These are phyloP conservation scores for Lachnellula arida DNA, from an alignment of 2,329 filamentous ascomycete species.

Conservation along the genomic window DNA sequence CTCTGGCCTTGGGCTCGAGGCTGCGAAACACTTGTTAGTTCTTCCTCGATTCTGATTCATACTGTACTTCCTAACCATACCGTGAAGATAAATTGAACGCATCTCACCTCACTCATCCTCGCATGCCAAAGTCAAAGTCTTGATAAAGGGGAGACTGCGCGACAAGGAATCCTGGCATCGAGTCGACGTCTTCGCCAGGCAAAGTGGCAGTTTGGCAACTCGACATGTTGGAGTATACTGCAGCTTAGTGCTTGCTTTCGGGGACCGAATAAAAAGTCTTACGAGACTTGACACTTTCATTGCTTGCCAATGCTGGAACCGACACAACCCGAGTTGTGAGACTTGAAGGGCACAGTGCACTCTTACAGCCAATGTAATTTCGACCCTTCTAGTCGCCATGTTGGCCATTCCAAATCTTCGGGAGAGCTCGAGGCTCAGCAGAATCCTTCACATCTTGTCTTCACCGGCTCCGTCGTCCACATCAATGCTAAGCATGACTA, in stretches of 20 bases:
- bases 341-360: constrained; percentile 18
- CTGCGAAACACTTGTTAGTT: constrained; percentile 30
- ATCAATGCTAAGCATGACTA: not conserved
- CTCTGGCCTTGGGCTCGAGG: constrained; percentile 36
- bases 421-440: constrained; percentile 16
- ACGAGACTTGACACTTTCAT: constrained; percentile 36
- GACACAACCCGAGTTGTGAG: not conserved
- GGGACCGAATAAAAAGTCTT: constrained; percentile 32
- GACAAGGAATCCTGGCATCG: constrained; percentile 29
- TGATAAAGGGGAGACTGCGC: constrained; percentile 40
- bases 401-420: constrained; percentile 25
- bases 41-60: not conserved
- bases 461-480: constrained; percentile 36
- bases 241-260: constrained; percentile 7
- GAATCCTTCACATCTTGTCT: constrained; percentile 19
- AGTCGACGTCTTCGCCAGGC: not conserved
- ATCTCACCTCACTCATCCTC: constrained; percentile 36
- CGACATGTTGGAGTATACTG: constrained; percentile 7
- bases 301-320: constrained; percentile 30
- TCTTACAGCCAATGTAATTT: constrained; percentile 28
- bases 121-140: constrained; percentile 34
- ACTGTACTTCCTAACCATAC: not conserved
- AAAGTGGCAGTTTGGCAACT: constrained; percentile 15
- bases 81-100: constrained; percentile 23
- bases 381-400: constrained; percentile 26